Evolutionary conservation across 2,329 filamentous ascomycete genomes (phyloP), one percentile per base, ranked within the genome.

Genomic region (Cladosporium sp.): DNA sequence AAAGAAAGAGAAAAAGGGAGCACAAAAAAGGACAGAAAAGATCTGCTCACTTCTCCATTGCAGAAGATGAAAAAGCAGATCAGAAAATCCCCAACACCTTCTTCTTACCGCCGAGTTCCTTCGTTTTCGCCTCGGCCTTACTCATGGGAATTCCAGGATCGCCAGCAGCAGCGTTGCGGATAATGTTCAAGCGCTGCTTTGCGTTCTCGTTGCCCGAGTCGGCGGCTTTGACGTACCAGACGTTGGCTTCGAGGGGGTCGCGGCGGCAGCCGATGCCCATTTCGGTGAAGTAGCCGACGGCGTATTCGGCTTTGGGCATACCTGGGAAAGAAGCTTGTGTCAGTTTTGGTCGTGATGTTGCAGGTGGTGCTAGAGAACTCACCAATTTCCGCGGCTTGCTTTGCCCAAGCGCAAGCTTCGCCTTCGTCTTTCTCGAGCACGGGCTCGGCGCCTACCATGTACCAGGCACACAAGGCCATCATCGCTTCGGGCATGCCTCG

Each of bases 391-490:
- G 92, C 92, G 49, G 93, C 88, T 62, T 85, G 84, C 62, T 83
- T 83, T 13, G 93, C 91, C 93, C 93, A 98, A 67, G 95, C 91
- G 63, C 94, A 97, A 8, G 93, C 93, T 69, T 98, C 93, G 59
- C 86, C 85, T 67, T 97, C 92, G 61, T 98, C 92, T 70, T 93
- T 95, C 53, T 95, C 91, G 18, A 98, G 72, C 12, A 97, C 83
- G 0, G 91, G 90, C 58, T 91, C 86, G 1, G 93, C 93, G 9
- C 93, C 93, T 35, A 97, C 86, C 78, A 97, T 86, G 68, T 97
- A 98, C 93, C 93, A 98, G 9, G 93, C 93, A 69, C 93, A 98
- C 7, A 98, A 76, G 4, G 92, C 92, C 91, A 98, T 95, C 90
- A 97, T 97, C 41, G 90, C 92, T 41, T 83, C 79, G 0, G 90